Evolutionary conservation across 345 rosid species (phyloP), one percentile per base, ranked within the genome.

Genomic region (Eucalyptus microcorys): DNA sequence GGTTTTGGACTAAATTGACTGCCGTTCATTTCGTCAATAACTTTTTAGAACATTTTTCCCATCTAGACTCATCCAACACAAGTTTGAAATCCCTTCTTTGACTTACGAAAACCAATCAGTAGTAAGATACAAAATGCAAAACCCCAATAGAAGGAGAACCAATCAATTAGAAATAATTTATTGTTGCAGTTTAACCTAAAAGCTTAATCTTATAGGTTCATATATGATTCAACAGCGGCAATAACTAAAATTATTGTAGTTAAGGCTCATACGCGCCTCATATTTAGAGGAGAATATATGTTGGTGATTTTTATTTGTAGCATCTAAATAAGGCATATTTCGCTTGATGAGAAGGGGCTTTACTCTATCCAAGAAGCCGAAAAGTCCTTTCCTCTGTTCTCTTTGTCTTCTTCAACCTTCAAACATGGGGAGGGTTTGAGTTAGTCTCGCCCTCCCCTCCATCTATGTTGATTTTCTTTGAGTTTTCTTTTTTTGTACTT

Each of bases 21-120:
- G 0, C 1, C 2, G 2, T 64, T 7, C 17, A 0, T 14, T 64
- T n/a, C 0, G 1, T n/a, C 34, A n/a, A 15, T 64, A 14, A 64
- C 5, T 14, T n/a, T 64, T 64, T 14, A 16, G 1, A n/a, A 64
- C 5, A 7, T 64, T n/a, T 64, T 64, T 7, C 76, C 2, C 47
- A 21, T 76, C 30, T 40, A 76, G 14, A 37, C 2, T 21, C 47
- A 76, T 40, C 27, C 83, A 76, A 37, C 27, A 40, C 45, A 71
- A 1, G 14, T 5, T 76, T 1, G 4, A 71, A 71, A 19, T 37
- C 13, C 14, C 42, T 76, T 40, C 83, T 76, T 21, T 76, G 47
- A 12, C 24, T 37, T 40, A 21, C 5, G 4, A 40, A 76, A 40
- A 76, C 14, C 47, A 76, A 37, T 40, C 12, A 21, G 21, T 40